Base-by-base conservation (phyloP, 441 rosid species). In the Syzygium syzygioides region DNA sequence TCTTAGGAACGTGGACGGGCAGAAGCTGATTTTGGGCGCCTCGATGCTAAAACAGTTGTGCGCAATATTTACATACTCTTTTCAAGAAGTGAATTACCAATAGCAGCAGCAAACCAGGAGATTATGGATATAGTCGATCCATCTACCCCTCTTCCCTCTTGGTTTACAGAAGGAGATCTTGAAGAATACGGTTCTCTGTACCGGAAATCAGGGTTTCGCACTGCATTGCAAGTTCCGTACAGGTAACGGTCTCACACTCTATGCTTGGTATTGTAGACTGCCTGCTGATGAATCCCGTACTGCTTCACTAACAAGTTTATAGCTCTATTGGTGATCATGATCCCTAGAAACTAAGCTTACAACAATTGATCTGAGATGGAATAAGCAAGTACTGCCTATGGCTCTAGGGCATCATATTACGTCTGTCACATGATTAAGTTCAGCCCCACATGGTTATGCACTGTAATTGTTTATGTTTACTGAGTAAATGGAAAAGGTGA, bases 81-180 rank as follows among this genome's bases (percentile, higher is more conserved):
- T 91, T 92, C 95, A 6, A 86, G 92, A 80, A 90, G 92, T 85
- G 95, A 94, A 48, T 86, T 94, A 85, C 96, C 96, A 17, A 91
- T 92, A 11, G 96, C 95, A 2, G 76, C 90, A 3, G 94, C 92
- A 88, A 90, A 92, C 87, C 93, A 92, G 87, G 97, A 94, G 93
- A 86, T 94, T 89, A 93, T 94, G 95, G 97, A 94, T 89, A 87
- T 94, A 90, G 95, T 90, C 11, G 95, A 92, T 28, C 88, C 93
- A 28, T 93, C 95, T 66, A 87, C 94, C 64, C 95, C 95, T 87
- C 95, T 93, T n/a, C 95, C 96, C 0, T 87, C 93, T 37, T 94
- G 96, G 95, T 92, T 93, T 86, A 88, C 92, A 1, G 96, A 95
- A 87, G 93, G 90, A 90, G 95, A 94, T 89, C 95, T 93, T 54